phyloP scores from a whole-genome alignment of 2,329 filamentous ascomycete species.

The Proliferodiscus dingleyae region DNA sequence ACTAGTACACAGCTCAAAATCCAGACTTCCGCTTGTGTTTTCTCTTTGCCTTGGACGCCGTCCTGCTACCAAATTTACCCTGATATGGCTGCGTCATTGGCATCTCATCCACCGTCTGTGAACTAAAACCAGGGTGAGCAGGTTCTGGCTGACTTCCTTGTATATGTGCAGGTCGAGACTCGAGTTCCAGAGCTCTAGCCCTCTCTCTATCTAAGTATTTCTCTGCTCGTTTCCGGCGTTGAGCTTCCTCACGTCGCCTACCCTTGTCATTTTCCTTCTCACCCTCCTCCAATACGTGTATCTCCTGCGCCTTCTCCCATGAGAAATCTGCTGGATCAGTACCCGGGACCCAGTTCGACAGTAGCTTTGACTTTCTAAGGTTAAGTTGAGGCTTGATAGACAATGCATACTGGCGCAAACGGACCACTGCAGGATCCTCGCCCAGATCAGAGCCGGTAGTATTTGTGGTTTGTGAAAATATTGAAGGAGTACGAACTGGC shows the following conservation, averaged over 20 bases:
- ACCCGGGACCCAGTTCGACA: slow-evolving; percentile 35
- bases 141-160: slow-evolving; percentile 27
- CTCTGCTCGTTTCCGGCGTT: slow-evolving; percentile 28
- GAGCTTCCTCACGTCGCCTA: slow-evolving; percentile 23
- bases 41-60: slow-evolving; percentile 38
- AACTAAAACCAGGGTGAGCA: slow-evolving; percentile 20
- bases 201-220: slow-evolving; percentile 26
- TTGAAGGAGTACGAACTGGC: slow-evolving; percentile 20
- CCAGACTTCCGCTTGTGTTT: slow-evolving; percentile 30
- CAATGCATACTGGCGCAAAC: slow-evolving; percentile 33
- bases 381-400: slow-evolving; percentile 29
- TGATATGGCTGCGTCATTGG: slow-evolving; percentile 43
- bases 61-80: slow-evolving; percentile 43
- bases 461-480: slow-evolving; percentile 22
- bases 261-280: slow-evolving; percentile 18
- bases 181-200: slow-evolving; percentile 12
- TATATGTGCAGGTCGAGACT: slow-evolving; percentile 40
- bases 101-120: slow-evolving; percentile 26
- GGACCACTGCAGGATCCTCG: slow-evolving; percentile 31
- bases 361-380: slow-evolving; percentile 25
- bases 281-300: slow-evolving; percentile 12
- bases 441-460: slow-evolving; percentile 15
- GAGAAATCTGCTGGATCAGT: slow-evolving; percentile 32
- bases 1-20: slow-evolving; percentile 20
- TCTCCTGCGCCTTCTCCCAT: slow-evolving; percentile 24